A percentile compares a stretch with the other conserved stretches of the same genome.
Evolutionary conservation across 2,329 filamentous ascomycete genomes (phyloP).

Genomic region (Boeremia exigua): DNA sequence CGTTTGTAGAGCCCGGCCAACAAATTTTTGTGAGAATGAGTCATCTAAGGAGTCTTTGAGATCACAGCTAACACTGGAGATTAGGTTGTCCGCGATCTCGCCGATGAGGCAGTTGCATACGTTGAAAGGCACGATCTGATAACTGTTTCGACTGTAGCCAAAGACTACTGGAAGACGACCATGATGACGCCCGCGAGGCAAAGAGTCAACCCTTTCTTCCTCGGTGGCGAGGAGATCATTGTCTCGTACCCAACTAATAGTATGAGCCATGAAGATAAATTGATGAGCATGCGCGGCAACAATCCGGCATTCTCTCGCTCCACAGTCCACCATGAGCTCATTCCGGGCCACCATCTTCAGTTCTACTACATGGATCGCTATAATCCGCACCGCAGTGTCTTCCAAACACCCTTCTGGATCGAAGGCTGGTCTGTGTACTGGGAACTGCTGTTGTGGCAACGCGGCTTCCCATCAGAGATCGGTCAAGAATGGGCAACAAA

Average conservation of each 20-base stretch:
- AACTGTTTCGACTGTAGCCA: conserved; percentile 61
- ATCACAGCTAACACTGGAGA: neutral
- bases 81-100: conserved; percentile 54
- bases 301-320: conserved; percentile 63
- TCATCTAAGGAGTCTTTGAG: neutral
- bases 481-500: conserved; percentile 57
- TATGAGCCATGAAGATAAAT: conserved; percentile 62
- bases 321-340: conserved; percentile 68
- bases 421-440: conserved; percentile 69
- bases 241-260: conserved; percentile 62
- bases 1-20: conserved; percentile 60
- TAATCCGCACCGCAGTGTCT: conserved; percentile 59
- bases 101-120: conserved; percentile 59
- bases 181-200: conserved; percentile 64
- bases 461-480: conserved; percentile 2
- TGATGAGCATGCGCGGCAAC: conserved; percentile 67
- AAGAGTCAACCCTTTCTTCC: conserved; percentile 65
- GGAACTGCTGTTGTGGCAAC: conserved; percentile 63
- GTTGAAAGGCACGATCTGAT: conserved; percentile 62
- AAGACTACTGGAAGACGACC: conserved; percentile 61
- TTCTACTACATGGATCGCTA: conserved; percentile 56
- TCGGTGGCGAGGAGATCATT: conserved; percentile 61
- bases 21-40: conserved; percentile 54
- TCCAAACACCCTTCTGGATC: conserved; percentile 64
- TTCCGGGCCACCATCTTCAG: conserved; percentile 65